Percentiles rank a stretch among this genome's conserved stretches.
Evolutionary conservation across 2,329 filamentous ascomycete genomes (phyloP).

Genomic region (Botrytis medusae): DNA sequence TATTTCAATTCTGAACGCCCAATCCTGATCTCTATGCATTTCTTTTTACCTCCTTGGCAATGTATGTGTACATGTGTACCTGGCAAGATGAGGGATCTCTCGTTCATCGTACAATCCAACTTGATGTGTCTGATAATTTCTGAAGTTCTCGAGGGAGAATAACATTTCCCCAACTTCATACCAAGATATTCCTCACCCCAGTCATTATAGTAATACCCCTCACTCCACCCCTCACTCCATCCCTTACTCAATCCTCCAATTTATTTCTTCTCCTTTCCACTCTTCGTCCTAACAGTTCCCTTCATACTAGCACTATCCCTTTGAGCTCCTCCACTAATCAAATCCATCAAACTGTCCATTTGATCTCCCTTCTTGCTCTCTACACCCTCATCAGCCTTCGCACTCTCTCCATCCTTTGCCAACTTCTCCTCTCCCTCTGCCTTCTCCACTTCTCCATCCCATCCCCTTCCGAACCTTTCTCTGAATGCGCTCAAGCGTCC

Average conservation of each 20-base stretch:
- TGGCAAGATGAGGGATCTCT: neutral
- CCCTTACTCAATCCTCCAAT: conserved; percentile 36
- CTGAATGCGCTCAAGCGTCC: conserved; percentile 86
- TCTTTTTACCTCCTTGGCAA: neutral
- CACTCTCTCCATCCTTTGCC: conserved; percentile 41
- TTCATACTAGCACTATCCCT: conserved; percentile 33
- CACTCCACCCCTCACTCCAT: neutral
- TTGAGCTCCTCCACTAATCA: conserved; percentile 48
- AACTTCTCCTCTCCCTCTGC: conserved; percentile 34
- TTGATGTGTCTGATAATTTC: neutral
- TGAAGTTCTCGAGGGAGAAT: neutral
- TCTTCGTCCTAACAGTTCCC: conserved; percentile 28
- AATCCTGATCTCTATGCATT: conserved; percentile 1
- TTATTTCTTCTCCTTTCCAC: conserved; percentile 39
- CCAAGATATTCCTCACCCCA: neutral
- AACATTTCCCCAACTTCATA: neutral
- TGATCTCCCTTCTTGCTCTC: conserved; percentile 39
- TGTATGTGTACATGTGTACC: neutral
- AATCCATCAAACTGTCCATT: conserved; percentile 54
- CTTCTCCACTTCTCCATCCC: conserved; percentile 72
- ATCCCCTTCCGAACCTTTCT: conserved; percentile 77
- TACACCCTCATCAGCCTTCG: conserved; percentile 21
- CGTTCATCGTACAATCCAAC: conserved; percentile 3
- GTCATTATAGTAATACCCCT: conserved; percentile 5
- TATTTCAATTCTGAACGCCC: conserved; percentile 25